These are phyloP conservation scores for Casuarina glauca DNA, from an alignment of 306 rosid species.

Conservation along the genomic window DNA sequence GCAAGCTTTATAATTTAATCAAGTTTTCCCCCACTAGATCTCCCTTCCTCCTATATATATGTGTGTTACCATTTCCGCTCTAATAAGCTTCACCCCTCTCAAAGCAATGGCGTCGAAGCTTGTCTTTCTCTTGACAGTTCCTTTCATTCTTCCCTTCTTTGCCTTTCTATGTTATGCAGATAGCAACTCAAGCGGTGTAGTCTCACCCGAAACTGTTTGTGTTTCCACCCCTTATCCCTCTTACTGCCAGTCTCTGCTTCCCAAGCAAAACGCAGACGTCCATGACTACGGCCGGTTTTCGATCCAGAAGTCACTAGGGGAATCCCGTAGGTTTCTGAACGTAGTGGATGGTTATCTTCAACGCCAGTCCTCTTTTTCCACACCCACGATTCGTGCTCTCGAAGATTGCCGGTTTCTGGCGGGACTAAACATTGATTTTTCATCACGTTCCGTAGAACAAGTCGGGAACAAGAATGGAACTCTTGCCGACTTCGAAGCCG, in stretches of 20 bases:
- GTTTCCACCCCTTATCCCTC: conserved; percentile 4
- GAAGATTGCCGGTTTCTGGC: conserved; percentile 2
- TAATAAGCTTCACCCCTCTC: background rate
- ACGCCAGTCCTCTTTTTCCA: background rate
- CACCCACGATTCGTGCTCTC: background rate
- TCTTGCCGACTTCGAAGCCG: background rate
- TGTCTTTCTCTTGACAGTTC: background rate
- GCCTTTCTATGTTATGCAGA: conserved; percentile 3
- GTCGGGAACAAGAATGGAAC: background rate
- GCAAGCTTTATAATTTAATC: too few relatives aligned
- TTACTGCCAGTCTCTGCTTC: background rate
- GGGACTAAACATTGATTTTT: background rate
- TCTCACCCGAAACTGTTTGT: background rate
- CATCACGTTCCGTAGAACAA: background rate
- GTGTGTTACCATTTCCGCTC: background rate
- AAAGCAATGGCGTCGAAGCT: conserved; percentile 5
- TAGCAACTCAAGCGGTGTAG: background rate
- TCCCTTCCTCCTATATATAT: too few relatives aligned
- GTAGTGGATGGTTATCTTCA: background rate
- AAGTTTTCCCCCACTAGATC: too few relatives aligned
- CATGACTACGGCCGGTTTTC: background rate
- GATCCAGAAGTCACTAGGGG: background rate
- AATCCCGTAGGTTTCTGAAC: background rate
- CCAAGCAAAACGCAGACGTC: background rate
- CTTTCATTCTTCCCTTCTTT: background rate